Evolutionary conservation across 768 basidiomycete genomes (phyloP), one percentile per base, ranked within the genome.

Genomic region (Tulasnella calospora): DNA sequence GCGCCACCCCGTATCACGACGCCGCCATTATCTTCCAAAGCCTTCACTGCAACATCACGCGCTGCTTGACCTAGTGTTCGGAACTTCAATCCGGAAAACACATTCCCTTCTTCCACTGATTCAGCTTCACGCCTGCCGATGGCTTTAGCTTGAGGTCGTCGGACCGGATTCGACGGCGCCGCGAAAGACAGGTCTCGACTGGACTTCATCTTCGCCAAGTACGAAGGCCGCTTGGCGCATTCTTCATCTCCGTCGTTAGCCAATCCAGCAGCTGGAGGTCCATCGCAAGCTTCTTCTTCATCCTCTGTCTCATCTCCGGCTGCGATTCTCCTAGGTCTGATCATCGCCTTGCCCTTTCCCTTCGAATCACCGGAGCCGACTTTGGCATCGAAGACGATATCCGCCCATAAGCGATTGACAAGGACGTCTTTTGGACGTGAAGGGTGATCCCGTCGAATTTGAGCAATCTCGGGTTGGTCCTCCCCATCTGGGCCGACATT

Each of bases 1-100:
- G 44, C 1, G 44, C 82, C 81, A 46, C 36, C 85, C 3, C 69
- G n/a, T 57, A 87, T 85, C 82, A 89, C 84, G 23, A 81, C 83
- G 0, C 92, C 92, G 0, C 92, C 91, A 77, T 85, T 86, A 17
- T 86, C 84, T 81, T 91, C 88, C 36, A 95, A 86, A 0, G 92
- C 92, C 9, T 81, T 82, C 67, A 88, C 86, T 35, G 94, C 92
- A 33, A 82, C 88, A 12, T 85, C 80, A 44, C 86, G 86, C 77
- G 88, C 87, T 6, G 93, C 92, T 81, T 94, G 92, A 5, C 92
- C 93, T 71, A 92, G 83, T 0, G 89, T 87, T 71, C 88, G 86
- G 81, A 95, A 89, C 12, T 82, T 87, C 80, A 87, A 83, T 0
- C 91, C 91, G 15, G 84, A 41, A 80, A 94, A 94, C 35, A 92